Base-by-base conservation (phyloP, 192 early-diverging fungal species). In the Entophlyctis helioformis region DNA sequence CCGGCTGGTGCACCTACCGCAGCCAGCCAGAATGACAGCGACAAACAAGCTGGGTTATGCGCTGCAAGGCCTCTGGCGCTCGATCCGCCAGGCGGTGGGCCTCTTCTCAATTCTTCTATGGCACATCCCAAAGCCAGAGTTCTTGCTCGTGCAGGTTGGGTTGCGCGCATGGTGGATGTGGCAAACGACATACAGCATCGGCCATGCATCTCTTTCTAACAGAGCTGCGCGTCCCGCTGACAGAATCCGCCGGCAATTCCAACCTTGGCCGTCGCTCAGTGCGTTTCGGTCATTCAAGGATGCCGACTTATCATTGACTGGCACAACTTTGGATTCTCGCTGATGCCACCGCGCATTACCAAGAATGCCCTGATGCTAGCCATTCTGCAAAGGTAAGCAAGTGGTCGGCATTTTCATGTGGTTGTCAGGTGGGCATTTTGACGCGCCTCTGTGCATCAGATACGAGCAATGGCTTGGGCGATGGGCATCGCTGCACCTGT, bases 241-340 rank as follows among this genome's bases (percentile, higher is more conserved):
- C 39, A 89, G 93, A 97, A 92, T 55, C 94, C 92, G 25, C 92
- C 94, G 7, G 79, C 92, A 2, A 84, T 98, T 46, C 94, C 94
- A 1, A 95, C 91, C 6, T 71, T 98, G 40, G 28, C 77, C 3
- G 69, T 96, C 47, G 85, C 72, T 27, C 86, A 83, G 21, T 39
- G 81, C 3, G 66, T 84, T 11, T 65, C 71, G 24, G 71, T 74
- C 42, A 18, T 87, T 20, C 74, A 78, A n/a, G 66, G 77, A 23
- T 62, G 79, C 15, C 66, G 66, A 38, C 62, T 98, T 3, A 67
- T 96, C 36, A 87, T 98, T 35, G 94, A 98, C 62, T 98, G 94
- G 94, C 94, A 98, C 56, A 98, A 98, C 62, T 91, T 91, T 59
- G 94, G 92, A 19, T 84, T 80, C 55, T 83, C 88, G 2, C 73